These are phyloP conservation scores for Penicillium salamii DNA, from an alignment of 495 filamentous ascomycete species.

Conservation along the genomic window DNA sequence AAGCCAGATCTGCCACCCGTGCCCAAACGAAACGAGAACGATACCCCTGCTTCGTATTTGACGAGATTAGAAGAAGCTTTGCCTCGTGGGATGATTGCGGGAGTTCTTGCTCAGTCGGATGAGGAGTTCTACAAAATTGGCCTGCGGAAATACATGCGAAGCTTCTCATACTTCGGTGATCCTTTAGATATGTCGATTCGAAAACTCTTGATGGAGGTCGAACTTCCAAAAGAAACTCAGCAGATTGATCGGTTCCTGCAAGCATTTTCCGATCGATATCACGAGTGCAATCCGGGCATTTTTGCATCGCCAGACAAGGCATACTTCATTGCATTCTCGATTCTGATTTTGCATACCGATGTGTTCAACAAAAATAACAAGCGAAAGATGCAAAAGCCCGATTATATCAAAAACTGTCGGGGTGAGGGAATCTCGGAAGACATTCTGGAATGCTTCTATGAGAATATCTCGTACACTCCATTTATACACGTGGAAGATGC, in stretches of 20 bases:
- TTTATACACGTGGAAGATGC: slow-evolving; percentile 97
- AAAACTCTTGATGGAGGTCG: slow-evolving; percentile 94
- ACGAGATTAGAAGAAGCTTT: slow-evolving; percentile 75
- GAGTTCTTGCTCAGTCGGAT: slow-evolving; percentile 74
- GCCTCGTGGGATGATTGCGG: slow-evolving; percentile 74
- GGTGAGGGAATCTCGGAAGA: slow-evolving; percentile 89
- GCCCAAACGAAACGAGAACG: slow-evolving; percentile 79
- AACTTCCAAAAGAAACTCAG: slow-evolving; percentile 94
- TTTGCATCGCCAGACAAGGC: slow-evolving; percentile 85
- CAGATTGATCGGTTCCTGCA: slow-evolving; percentile 95
- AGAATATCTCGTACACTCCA: slow-evolving; percentile 96
- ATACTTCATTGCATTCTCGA: slow-evolving; percentile 95
- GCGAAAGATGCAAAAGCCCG: slow-evolving; percentile 94
- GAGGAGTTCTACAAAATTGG: slow-evolving; percentile 82
- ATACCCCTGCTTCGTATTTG: slow-evolving; percentile 88
- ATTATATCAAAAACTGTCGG: slow-evolving; percentile 92
- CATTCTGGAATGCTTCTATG: slow-evolving; percentile 93
- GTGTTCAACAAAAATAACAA: slow-evolving; percentile 99
- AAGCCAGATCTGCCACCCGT: slow-evolving; percentile 66
- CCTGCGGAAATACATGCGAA: slow-evolving; percentile 89
- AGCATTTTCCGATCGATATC: slow-evolving; percentile 92
- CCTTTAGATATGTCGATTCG: slow-evolving; percentile 97
- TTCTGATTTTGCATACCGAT: slow-evolving; percentile 94
- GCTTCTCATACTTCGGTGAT: slow-evolving; percentile 91
- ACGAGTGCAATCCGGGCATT: slow-evolving; percentile 97